Conservation (phyloP, 176 grass and related monocot genomes). For the Paspalum notatum region DNA sequence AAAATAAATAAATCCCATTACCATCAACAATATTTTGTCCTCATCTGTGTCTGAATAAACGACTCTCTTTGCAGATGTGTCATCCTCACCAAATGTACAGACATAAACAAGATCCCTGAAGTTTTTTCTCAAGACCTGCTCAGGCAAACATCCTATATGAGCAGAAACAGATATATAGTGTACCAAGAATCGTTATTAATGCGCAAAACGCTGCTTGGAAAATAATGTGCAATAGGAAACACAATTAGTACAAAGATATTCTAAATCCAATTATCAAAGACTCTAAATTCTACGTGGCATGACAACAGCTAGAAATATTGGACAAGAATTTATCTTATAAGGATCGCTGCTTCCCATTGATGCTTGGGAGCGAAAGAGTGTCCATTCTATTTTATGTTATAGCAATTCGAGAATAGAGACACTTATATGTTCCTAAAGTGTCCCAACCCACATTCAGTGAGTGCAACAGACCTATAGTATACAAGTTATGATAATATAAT, state of each 20-base stretch:
- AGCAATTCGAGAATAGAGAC: not conserved
- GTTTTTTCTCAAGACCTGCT: constrained; percentile 79
- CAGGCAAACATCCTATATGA: constrained; percentile 34
- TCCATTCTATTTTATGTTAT: not conserved
- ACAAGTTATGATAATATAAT: not conserved
- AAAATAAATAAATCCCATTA: constrained; percentile 42
- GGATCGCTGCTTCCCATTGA: not conserved
- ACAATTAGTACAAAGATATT: constrained; percentile 12
- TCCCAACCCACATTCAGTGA: not conserved
- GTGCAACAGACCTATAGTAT: not conserved
- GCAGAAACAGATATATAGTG: constrained; percentile 13
- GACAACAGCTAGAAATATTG: constrained; percentile 32
- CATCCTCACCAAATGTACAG: constrained; percentile 56
- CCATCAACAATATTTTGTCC: constrained; percentile 71
- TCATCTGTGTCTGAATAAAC: constrained; percentile 69
- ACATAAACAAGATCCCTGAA: constrained; percentile 79
- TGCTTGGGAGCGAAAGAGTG: not conserved
- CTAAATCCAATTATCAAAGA: not conserved
- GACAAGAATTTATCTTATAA: not conserved
- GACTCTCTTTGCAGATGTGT: constrained; percentile 61
- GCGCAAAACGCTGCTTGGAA: not conserved
- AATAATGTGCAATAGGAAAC: constrained; percentile 24
- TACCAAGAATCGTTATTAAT: constrained; percentile 22
- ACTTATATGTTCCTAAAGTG: not conserved
- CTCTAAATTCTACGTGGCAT: constrained; percentile 11